These are phyloP conservation scores for Schizothecium vesticola DNA, from an alignment of 495 filamentous ascomycete genomes.

Conservation along the genomic window DNA sequence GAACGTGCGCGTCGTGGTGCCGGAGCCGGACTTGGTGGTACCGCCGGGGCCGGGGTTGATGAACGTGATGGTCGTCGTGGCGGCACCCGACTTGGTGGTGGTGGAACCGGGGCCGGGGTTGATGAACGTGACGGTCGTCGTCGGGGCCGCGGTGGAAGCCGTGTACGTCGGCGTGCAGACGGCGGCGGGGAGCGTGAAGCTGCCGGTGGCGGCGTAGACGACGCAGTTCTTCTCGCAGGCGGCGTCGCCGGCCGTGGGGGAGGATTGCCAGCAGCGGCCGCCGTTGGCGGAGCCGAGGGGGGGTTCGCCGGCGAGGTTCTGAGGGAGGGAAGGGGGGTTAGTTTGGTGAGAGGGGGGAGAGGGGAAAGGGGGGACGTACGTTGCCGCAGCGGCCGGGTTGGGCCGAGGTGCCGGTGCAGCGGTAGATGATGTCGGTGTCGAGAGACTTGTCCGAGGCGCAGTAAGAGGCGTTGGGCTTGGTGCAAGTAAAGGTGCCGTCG, in stretches of 20 bases:
- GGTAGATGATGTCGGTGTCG: slow-evolving; percentile 33
- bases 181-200: slow-evolving; percentile 22
- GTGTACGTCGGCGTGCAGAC: slow-evolving; percentile 25
- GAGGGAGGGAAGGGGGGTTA: not conserved
- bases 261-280: slow-evolving; percentile 25
- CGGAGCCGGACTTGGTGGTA: not conserved
- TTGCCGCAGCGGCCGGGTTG: slow-evolving; percentile 22
- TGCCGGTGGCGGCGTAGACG: slow-evolving; percentile 23
- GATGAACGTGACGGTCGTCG: not conserved
- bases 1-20: not conserved
- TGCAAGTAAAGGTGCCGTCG: slow-evolving; percentile 20
- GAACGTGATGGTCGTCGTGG: not conserved
- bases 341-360: not conserved
- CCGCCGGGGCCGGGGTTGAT: not conserved
- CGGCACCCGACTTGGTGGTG: not conserved
- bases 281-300: slow-evolving; percentile 18
- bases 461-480: slow-evolving; percentile 22
- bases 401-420: slow-evolving; percentile 23
- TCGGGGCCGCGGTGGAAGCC: not conserved
- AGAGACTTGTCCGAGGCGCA: slow-evolving; percentile 25
- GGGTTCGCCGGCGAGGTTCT: slow-evolving; percentile 28
- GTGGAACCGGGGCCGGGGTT: not conserved
- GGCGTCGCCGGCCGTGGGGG: slow-evolving; percentile 21
- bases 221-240: slow-evolving; percentile 37
- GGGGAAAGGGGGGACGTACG: slow-evolving; percentile 10